Evolutionary conservation across 1,284 basidiomycete genomes (phyloP).

Genomic region (Trametes polyzona): DNA sequence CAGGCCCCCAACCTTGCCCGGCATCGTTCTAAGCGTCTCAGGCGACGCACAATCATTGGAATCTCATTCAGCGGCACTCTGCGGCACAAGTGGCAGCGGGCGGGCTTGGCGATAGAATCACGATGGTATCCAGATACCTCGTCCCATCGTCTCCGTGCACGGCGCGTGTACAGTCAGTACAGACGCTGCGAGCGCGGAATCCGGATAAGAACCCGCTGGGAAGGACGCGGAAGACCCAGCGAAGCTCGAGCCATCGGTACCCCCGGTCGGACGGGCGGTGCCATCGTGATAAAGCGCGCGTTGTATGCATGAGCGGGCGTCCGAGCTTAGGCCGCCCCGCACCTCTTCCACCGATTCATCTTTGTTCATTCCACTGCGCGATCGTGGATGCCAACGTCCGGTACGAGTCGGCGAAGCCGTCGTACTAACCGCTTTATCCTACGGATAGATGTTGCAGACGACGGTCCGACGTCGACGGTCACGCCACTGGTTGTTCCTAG

Average conservation of each 20-base stretch:
- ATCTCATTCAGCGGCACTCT: neutral
- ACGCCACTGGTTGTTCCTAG: too few species aligned
- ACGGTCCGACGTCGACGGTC: too few species aligned
- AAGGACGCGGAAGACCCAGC: neutral
- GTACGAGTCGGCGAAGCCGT: neutral
- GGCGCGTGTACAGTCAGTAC: neutral
- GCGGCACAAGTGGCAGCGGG: neutral
- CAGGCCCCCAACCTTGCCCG: neutral
- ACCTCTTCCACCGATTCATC: neutral
- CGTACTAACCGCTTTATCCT: too few species aligned
- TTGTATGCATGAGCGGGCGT: neutral
- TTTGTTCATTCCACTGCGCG: slow-evolving; percentile 1
- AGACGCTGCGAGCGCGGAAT: neutral
- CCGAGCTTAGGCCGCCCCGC: slow-evolving; percentile 1
- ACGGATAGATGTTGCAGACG: too few species aligned
- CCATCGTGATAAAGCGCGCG: neutral
- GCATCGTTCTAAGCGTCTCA: neutral
- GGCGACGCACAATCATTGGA: neutral
- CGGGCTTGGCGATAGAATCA: slow-evolving; percentile 9
- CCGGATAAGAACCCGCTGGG: neutral
- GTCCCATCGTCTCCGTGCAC: neutral
- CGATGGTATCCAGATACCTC: slow-evolving; percentile 9
- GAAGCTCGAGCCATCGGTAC: neutral
- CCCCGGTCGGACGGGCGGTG: neutral
- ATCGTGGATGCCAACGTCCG: neutral